Percentiles rank a stretch among this genome's conserved stretches.
These are phyloP conservation scores for Pyricularia sp. DNA, from an alignment of 2,329 filamentous ascomycete genomes.

Conservation along the genomic window DNA sequence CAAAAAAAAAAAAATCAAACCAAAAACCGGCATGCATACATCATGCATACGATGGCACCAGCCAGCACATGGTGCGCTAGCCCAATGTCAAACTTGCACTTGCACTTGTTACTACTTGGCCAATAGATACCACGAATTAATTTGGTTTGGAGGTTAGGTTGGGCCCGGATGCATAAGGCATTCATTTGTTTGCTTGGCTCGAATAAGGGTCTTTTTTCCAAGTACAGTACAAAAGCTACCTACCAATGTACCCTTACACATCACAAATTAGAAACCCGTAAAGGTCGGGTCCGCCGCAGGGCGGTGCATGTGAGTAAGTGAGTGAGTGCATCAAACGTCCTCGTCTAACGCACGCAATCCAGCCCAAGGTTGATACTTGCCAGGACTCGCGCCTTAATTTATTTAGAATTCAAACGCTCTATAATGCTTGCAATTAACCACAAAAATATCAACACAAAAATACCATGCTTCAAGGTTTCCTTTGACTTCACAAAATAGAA, in stretches of 20 bases:
- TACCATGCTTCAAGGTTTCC: not conserved
- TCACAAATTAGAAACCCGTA: no score
- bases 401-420: not conserved
- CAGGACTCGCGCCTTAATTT: not conserved
- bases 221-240: not conserved
- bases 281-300: no score
- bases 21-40: not conserved
- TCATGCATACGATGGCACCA: not conserved
- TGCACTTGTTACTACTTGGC: no score
- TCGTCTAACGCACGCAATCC: not conserved
- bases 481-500: conserved; percentile 7
- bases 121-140: no score
- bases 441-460: not conserved
- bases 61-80: not conserved
- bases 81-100: not conserved
- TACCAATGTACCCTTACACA: no score
- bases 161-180: not conserved
- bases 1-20: no score
- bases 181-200: not conserved
- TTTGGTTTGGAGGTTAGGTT: not conserved
- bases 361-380: not conserved
- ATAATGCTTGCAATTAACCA: not conserved
- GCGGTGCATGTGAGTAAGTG: not conserved
- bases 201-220: not conserved
- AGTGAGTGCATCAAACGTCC: not conserved